These are phyloP conservation scores for Leucosporidium creatinivorum DNA, from an alignment of 768 basidiomycete species.

Conservation along the genomic window DNA sequence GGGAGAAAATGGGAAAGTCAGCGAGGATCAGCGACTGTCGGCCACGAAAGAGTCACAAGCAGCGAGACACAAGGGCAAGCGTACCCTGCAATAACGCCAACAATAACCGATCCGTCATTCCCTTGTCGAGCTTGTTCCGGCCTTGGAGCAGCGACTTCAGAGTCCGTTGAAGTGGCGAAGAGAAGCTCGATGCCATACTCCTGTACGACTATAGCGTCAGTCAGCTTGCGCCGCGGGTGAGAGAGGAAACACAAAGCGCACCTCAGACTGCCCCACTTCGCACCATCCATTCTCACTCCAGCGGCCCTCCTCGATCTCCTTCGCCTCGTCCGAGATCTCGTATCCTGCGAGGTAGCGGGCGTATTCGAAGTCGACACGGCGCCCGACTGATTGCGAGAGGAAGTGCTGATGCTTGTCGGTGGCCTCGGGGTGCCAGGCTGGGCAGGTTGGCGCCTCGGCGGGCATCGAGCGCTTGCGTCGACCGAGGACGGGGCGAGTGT, in stretches of 20 bases:
- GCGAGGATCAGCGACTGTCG: not conserved
- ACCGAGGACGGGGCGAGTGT: constrained; percentile 46
- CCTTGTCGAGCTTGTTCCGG: not conserved
- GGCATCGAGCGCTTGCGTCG: not conserved
- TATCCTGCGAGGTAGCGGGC: constrained; percentile 60
- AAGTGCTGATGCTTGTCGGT: constrained; percentile 37
- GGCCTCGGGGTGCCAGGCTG: constrained; percentile 49
- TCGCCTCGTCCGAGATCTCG: constrained; percentile 50
- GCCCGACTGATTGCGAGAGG: constrained; percentile 60
- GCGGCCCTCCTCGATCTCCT: constrained; percentile 37
- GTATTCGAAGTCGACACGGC: constrained; percentile 71
- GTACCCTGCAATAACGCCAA: not conserved
- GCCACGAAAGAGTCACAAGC: not conserved
- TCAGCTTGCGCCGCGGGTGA: not conserved
- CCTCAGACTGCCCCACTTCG: constrained; percentile 57
- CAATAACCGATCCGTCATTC: not conserved
- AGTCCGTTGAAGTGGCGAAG: constrained; percentile 25
- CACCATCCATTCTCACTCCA: constrained; percentile 74
- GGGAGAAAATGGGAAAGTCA: not conserved
- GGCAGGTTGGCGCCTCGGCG: constrained; percentile 50
- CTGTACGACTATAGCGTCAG: constrained; percentile 1
- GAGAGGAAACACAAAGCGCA: not conserved
- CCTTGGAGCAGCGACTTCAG: not conserved
- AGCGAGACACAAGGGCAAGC: not conserved
- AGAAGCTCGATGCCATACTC: constrained; percentile 32